Percentiles rank a stretch among this genome's conserved stretches.
These are phyloP conservation scores for Vanderwaltozyma tropicalis DNA, from an alignment of 805 yeast species.

Conservation along the genomic window DNA sequence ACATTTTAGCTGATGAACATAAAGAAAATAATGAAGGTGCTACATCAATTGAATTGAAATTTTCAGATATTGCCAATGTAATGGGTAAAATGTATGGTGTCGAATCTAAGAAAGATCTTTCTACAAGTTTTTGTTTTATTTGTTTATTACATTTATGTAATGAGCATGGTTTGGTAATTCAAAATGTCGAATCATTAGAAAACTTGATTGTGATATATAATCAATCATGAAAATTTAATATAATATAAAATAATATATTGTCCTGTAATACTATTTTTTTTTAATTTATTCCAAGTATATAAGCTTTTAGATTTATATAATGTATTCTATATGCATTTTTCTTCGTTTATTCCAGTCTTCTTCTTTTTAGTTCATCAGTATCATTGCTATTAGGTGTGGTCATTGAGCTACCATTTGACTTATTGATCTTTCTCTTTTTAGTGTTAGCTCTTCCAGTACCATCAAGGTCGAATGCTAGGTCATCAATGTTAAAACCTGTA, in stretches of 20 bases:
- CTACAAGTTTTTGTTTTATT: conserved; percentile 79
- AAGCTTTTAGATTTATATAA: neutral
- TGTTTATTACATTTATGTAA: conserved; percentile 79
- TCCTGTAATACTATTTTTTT: no score
- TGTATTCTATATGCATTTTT: neutral
- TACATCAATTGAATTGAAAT: conserved; percentile 17
- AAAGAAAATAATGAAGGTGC: conserved; percentile 4
- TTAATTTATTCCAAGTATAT: no score
- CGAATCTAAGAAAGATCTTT: conserved; percentile 52
- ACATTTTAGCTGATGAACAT: conserved; percentile 7
- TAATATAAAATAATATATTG: no score
- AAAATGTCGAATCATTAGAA: conserved; percentile 33
- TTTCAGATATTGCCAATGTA: conserved; percentile 40
- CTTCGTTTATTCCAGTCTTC: conserved; percentile 23
- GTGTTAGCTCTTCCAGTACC: conserved; percentile 22
- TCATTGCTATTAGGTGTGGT: conserved; percentile 28
- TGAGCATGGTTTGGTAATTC: conserved; percentile 61
- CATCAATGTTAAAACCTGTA: conserved; percentile 24
- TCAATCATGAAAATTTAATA: neutral
- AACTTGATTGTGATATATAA: conserved; percentile 17
- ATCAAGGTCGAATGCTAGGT: conserved; percentile 28
- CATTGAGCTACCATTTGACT: conserved; percentile 27
- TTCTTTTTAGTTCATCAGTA: conserved; percentile 23
- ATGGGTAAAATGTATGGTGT: conserved; percentile 44
- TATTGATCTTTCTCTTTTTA: conserved; percentile 22